Base-by-base conservation (phyloP, 768 basidiomycete species). In the Imleria badia region DNA sequence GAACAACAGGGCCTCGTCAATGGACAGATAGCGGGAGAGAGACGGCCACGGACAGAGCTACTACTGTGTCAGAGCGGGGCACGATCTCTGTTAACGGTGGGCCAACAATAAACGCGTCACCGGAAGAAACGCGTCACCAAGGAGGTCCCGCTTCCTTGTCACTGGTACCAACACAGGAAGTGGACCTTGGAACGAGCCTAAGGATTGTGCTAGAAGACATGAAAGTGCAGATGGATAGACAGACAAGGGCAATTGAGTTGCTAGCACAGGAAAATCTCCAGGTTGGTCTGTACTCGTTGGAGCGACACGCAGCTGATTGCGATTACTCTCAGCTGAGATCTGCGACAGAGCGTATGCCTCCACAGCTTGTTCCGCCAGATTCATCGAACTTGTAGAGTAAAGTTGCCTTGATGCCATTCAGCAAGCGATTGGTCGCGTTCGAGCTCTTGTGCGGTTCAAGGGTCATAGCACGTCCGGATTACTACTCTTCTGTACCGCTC, bases 141-240 rank as follows among this genome's bases (percentile, higher is more conserved):
- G 49, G 51, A 33, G 45, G 52, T 23, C 35, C 58, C 23, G 36
- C 52, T 31, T 53, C 66, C n/a, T 35, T 51, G 31, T 45, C 59
- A 29, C 39, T 55, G 12, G 58, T 52, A n/a, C 55, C 59, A 17
- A 54, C 60, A 17, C 61, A 58, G 26, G 63, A 66, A 34, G 56
- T 42, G 41, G 61, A 58, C 22, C 47, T 64, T 22, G 66, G 64
- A 45, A 56, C 53, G 47, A 69, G 60, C 30, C 48, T 74, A 23
- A 70, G 67, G 50, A 61, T 71, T 23, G 69, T 76, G 56, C 72
- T 82, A 30, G 71, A 66, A 48, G 71, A 75, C 54, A 75, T 82
- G 77, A 79, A 77, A 64, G 59, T 65, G 57, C 75, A 80, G 62
- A 76, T 82, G 59, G 76, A 81, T 46, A 69, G 76, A 62, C 81